Base-by-base conservation (phyloP, 2,329 filamentous ascomycete genomes). In the Claviceps purpurea region DNA sequence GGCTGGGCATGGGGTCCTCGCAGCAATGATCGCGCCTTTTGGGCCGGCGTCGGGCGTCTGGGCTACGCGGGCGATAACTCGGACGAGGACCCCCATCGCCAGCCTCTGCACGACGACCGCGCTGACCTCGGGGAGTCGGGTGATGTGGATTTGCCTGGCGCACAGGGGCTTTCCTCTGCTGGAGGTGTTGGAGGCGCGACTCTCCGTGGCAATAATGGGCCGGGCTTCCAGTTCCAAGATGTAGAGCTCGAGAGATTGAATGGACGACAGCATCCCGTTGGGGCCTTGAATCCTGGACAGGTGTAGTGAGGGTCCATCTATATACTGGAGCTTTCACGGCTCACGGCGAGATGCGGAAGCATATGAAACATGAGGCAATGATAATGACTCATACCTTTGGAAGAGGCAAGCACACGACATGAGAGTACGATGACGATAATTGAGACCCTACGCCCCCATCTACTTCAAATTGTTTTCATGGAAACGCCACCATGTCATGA, bases 1-100 rank as follows among this genome's bases (percentile, higher is more conserved):
- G 90, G 90, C 14, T 95, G 89, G 89, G 82, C 87, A 0, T 95
- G 89, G 90, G 89, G 85, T 2, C 83, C 89, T 0, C 76, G 90
- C 49, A 86, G 79, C 60, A 72, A 74, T 44, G 76, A 83, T 51
- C 76, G 87, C 55, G 87, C 88, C 0, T 95, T 90, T 65, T 89
- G 85, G 73, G 82, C 87, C 18, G 86, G 85, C 13, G 76, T 88
- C 1, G 86, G 80, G 1, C 76, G 75, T 44, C 70, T 74, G 56
- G 78, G 76, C 55, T 81, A 78, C 58, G 75, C 75, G 11, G 53
- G 53, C n/a, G 74, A 71, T 13, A 68, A 74, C 56, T 55, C 66
- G 8, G 60, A 61, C 34, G 59, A 63, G 47, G 54, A 58, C 39
- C 57, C 54, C 5, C 56, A 57, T 38, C 55, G 1, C 6, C 44